Conservation (phyloP, 2,329 filamentous ascomycete genomes). For the Fusarium sp. region DNA sequence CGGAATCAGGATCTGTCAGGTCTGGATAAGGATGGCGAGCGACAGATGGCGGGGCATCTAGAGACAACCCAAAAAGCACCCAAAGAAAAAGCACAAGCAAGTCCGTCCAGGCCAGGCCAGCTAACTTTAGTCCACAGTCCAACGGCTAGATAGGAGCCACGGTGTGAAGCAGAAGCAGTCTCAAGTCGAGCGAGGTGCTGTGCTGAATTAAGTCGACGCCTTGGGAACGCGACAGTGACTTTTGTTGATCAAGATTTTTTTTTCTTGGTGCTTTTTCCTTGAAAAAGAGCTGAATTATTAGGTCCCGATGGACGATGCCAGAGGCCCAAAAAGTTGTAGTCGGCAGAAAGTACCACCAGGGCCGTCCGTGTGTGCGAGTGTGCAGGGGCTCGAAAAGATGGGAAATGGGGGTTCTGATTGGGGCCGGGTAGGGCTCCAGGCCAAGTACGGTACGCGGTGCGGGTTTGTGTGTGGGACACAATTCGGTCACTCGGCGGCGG, state of each 20-base stretch:
- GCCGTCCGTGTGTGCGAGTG: conserved; percentile 33
- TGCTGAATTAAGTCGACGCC: conserved; percentile 1
- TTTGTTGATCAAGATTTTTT: conserved; percentile 3
- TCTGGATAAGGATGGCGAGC: conserved; percentile 42
- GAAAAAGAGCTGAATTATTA: conserved; percentile 30
- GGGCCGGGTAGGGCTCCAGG: conserved; percentile 39
- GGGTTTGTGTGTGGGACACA: conserved; percentile 37
- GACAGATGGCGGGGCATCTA: conserved; percentile 45
- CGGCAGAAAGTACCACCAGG: conserved; percentile 34
- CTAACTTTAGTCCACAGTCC: conserved; percentile 27
- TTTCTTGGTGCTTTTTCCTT: conserved; percentile 15
- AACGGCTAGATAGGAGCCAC: conserved; percentile 25
- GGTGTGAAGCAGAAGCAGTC: conserved; percentile 6
- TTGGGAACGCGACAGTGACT: conserved; percentile 14
- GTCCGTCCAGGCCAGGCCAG: neutral
- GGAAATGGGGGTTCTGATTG: conserved; percentile 35
- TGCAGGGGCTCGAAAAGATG: conserved; percentile 35
- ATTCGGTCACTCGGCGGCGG: conserved; percentile 34
- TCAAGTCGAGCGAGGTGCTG: conserved; percentile 7
- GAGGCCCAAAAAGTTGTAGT: conserved; percentile 39
- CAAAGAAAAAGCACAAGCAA: conserved; percentile 33
- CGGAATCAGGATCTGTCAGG: conserved; percentile 46
- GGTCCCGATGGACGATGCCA: conserved; percentile 35
- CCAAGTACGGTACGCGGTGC: conserved; percentile 2
- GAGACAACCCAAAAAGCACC: conserved; percentile 35